A percentile compares a stretch with the other conserved stretches of the same genome.
Conservation (phyloP, 2,329 filamentous ascomycete species). For the Sclerotiophoma versabilis region DNA sequence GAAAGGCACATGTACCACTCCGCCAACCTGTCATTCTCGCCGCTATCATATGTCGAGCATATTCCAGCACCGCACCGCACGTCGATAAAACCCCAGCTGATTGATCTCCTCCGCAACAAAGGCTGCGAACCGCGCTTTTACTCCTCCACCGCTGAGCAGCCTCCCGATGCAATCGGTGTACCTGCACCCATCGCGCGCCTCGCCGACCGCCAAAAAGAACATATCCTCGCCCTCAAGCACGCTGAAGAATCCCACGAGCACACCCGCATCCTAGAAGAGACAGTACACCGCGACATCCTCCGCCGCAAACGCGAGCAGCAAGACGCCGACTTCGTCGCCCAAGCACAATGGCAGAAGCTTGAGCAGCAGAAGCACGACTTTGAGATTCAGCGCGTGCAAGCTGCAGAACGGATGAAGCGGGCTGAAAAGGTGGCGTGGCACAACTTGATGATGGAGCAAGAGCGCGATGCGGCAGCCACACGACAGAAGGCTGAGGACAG, state of each 20-base stretch:
- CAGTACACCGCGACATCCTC: constrained; percentile 35
- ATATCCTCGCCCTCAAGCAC: constrained; percentile 37
- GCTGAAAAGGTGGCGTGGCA: constrained; percentile 42
- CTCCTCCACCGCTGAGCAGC: constrained; percentile 47
- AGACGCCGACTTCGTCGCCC: constrained; percentile 33
- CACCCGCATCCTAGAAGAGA: constrained; percentile 38
- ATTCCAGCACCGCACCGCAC: constrained; percentile 31
- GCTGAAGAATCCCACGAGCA: constrained; percentile 40
- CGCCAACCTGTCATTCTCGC: constrained; percentile 66
- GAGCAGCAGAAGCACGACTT: constrained; percentile 43
- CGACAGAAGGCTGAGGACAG: constrained; percentile 34
- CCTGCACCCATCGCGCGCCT: constrained; percentile 37
- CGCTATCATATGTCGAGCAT: constrained; percentile 66
- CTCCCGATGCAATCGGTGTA: constrained; percentile 46
- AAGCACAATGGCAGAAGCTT: constrained; percentile 30
- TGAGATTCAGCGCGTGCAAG: constrained; percentile 40
- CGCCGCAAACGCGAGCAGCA: constrained; percentile 39
- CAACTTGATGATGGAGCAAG: constrained; percentile 37
- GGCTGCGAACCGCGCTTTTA: constrained; percentile 43
- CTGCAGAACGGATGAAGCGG: constrained; percentile 42
- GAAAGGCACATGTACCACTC: constrained; percentile 58
- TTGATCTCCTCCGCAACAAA: constrained; percentile 44
- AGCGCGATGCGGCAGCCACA: constrained; percentile 33
- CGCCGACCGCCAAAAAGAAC: constrained; percentile 42
- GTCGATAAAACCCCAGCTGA: constrained; percentile 26